These are phyloP conservation scores for Beta vulgaris DNA, from an alignment of 148 eudicot genomes.

Conservation along the genomic window DNA sequence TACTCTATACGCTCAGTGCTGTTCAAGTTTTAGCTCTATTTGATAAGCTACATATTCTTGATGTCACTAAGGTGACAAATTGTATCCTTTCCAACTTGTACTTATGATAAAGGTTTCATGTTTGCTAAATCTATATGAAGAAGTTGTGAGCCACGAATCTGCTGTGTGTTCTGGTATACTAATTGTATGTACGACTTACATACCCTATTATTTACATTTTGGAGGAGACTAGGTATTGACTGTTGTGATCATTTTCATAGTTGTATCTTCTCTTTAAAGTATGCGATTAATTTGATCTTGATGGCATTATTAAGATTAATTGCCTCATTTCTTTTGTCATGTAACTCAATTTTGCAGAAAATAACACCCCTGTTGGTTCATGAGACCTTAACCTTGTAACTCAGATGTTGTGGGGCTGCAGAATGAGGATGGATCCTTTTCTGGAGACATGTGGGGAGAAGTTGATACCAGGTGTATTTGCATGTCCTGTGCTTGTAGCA, in stretches of 20 bases:
- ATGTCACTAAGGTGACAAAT: constrained; percentile 66
- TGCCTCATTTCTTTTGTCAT: not conserved
- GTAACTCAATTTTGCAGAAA: not conserved
- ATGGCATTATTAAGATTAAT: not conserved
- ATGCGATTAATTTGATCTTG: not conserved
- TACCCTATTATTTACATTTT: not conserved
- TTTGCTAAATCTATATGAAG: not conserved
- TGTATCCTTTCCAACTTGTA: constrained; percentile 63
- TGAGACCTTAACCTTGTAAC: constrained; percentile 42
- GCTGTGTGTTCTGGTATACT: not conserved
- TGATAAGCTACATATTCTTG: constrained; percentile 66
- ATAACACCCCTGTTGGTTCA: not conserved
- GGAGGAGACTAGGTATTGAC: not conserved
- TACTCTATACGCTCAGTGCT: constrained; percentile 85
- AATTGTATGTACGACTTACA: not conserved
- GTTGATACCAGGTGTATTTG: constrained; percentile 66
- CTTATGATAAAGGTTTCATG: constrained; percentile 1
- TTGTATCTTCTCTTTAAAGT: not conserved
- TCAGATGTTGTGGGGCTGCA: constrained; percentile 72
- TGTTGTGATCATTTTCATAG: not conserved
- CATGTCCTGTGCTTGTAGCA: not conserved
- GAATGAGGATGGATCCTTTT: constrained; percentile 92
- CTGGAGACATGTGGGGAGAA: constrained; percentile 99
- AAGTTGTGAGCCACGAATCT: not conserved
- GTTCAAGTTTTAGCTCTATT: constrained; percentile 87